Conservation (phyloP, 805 yeast genomes). For the Kazachstania bromeliacearum region DNA sequence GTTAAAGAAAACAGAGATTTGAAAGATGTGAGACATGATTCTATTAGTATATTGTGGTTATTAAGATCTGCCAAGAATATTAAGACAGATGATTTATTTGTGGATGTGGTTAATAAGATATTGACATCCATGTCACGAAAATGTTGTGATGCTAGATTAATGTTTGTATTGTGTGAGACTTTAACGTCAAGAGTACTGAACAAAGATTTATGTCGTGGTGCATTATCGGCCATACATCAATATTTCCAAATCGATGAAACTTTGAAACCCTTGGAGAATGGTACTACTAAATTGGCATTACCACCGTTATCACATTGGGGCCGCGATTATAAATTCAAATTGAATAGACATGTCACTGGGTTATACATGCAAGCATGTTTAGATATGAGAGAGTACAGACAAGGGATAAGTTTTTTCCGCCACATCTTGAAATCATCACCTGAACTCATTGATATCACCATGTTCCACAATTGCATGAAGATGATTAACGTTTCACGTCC, state of each 20-base stretch:
- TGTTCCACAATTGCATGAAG: conserved; percentile 13
- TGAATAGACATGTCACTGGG: conserved; percentile 14
- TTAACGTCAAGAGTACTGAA: conserved; percentile 10
- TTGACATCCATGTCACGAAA: conserved; percentile 14
- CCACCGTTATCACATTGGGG: conserved; percentile 14
- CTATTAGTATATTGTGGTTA: conserved; percentile 20
- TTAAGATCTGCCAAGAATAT: conserved; percentile 16
- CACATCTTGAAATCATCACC: conserved; percentile 2
- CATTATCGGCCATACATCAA: conserved; percentile 9
- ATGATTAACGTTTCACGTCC: conserved; percentile 10
- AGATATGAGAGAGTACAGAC: conserved; percentile 9
- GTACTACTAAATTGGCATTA: conserved; percentile 4
- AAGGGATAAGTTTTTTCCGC: conserved; percentile 14
- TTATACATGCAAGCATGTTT: conserved; percentile 14
- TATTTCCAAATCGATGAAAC: conserved; percentile 11
- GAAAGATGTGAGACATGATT: conserved; percentile 12
- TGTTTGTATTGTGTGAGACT: conserved; percentile 19
- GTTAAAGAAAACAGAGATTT: conserved; percentile 6
- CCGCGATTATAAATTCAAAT: conserved; percentile 8
- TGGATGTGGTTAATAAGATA: conserved; percentile 12
- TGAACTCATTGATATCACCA: conserved; percentile 14
- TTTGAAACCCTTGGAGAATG: conserved; percentile 2
- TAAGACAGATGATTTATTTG: conserved; percentile 12
- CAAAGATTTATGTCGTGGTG: conserved; percentile 2
- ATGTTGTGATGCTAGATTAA: conserved; percentile 16